Base-by-base conservation (phyloP, 2,329 filamentous ascomycete genomes). In the Fusarium xylarioides region DNA sequence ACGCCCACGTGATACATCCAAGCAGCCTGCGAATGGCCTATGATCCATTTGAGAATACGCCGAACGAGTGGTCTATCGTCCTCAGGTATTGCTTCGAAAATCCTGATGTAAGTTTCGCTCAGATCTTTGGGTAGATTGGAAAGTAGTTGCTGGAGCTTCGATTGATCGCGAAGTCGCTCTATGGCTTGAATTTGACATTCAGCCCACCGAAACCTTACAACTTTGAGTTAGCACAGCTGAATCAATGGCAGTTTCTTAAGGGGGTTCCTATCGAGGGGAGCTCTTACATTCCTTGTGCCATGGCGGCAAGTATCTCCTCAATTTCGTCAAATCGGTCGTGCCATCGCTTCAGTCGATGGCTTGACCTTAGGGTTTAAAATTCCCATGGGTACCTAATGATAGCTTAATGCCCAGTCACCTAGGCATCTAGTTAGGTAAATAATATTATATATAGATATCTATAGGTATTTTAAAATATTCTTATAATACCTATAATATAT, bases 171-270 rank as follows among this genome's bases (percentile, higher is more conserved):
- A 37, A 53, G 49, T 16, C 32, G 49, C 32, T 53, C 49, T 21
- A 53, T 53, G 7, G 49, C 49, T 37, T 53, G 32, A 53, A 53
- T 53, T 37, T 53, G 32, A 2, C 23, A 37, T 16, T 53, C 32
- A 16, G 23, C 32, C 32, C 49, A 37, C 1, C 34, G 49, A 28
- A 53, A 53, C 23, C 49, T 53, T 11, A 4, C 5, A 16, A 3
- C 2, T 2, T 21, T 2, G 1, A 53, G 23, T 37, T 37, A 52
- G 32, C 16, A 11, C 8, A 34, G 11, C 3, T 15, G 6, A 4
- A n/a, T n/a, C n/a, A n/a, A n/a, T n/a, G n/a, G n/a, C n/a, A n/a
- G n/a, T n/a, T n/a, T n/a, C n/a, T n/a, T n/a, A n/a, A n/a, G n/a
- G n/a, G n/a, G n/a, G n/a, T n/a, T n/a, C n/a, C n/a, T n/a, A n/a